Evolutionary conservation across 2,329 filamentous ascomycete species (phyloP), one percentile per base, ranked within the genome.

Genomic region (Microdochium trichocladiopsis): DNA sequence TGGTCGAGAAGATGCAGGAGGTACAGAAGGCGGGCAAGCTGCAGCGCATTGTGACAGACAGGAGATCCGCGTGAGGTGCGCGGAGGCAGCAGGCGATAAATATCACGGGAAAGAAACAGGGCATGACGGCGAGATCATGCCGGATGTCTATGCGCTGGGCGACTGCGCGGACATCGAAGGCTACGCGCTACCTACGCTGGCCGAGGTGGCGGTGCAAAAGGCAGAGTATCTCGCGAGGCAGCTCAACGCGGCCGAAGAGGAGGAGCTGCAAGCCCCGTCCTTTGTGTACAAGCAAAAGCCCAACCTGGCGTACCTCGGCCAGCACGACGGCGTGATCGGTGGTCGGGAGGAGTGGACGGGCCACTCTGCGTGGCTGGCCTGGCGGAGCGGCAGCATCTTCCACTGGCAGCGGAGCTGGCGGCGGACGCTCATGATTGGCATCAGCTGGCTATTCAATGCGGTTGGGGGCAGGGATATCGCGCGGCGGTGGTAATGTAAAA

Each of bases 331-430:
- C 0, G 64, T 75, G 41, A 65, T 72, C 5, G 66, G 62, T 2
- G 70, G 71, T 2, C 60, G 63, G 23, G 56, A 64, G 5, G 63
- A 70, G 21, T 74, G 68, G 68, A 73, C 69, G 8, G 72, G 71
- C 1, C 54, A 63, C 9, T 59, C 61, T 22, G 72, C 72, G 2
- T 75, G 72, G 72, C 33, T 74, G 36, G 71, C 71, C 0, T 75
- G 72, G 72, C 61, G 71, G 49, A 66, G 63, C 48, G 68, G 68
- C 2, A 67, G 61, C 41, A 45, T 53, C 58, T 67, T 55, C 65
- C 60, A 50, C 41, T 70, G 65, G 67, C 64, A 60, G 47, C 61
- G 63, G 54, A 68, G 59, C 56, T 66, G 62, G 67, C 58, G 63
- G 36, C 59, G 56, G 50, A 61, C 56, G 51, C 49, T 64, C 8